phyloP scores from a whole-genome alignment of 441 rosid genomes.

The Breynia disticha region DNA sequence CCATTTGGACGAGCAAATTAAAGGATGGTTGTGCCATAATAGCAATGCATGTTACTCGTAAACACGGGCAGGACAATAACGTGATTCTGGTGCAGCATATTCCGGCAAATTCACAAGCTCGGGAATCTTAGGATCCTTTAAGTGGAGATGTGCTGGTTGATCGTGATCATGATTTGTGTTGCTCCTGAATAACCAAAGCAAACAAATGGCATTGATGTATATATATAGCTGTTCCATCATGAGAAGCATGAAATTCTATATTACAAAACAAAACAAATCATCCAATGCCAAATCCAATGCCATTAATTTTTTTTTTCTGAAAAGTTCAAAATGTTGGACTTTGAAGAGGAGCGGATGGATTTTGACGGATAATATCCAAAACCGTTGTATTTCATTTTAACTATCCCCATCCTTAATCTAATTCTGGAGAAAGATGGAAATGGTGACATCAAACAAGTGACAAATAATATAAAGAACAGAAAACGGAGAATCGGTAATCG shows the following conservation, averaged over 20 bases:
- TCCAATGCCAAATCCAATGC: background rate
- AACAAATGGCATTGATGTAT: background rate
- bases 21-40: background rate
- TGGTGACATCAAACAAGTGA: background rate
- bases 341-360: too few relatives aligned
- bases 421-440: too few relatives aligned
- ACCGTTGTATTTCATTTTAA: too few relatives aligned
- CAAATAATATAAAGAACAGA: background rate
- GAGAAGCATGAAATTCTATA: background rate
- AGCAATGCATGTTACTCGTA: constrained; percentile 54
- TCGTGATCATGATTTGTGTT: constrained; percentile 92
- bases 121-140: constrained; percentile 61
- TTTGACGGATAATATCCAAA: too few relatives aligned
- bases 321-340: too few relatives aligned
- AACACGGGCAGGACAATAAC: constrained; percentile 95
- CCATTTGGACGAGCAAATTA: constrained; percentile 1
- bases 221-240: constrained; percentile 7
- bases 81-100: constrained; percentile 80
- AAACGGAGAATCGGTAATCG: background rate
- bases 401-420: too few relatives aligned
- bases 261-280: background rate
- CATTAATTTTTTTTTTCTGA: too few relatives aligned
- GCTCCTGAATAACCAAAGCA: constrained; percentile 48
- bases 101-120: constrained; percentile 65
- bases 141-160: constrained; percentile 77